Conservation (phyloP, 805 yeast species). For the Cyberlindnera japonica region DNA sequence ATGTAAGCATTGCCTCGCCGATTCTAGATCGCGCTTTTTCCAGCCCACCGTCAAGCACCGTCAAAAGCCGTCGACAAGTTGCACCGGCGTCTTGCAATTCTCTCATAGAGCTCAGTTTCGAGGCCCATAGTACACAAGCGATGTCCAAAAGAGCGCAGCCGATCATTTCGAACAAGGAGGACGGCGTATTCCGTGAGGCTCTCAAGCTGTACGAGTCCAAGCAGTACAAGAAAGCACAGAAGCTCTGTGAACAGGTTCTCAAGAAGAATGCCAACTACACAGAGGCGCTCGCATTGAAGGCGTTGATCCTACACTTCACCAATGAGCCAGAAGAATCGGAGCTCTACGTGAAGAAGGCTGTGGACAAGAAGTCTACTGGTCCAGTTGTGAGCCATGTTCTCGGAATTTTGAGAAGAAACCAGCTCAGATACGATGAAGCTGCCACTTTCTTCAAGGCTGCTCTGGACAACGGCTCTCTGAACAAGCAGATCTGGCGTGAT, state of each 20-base stretch:
- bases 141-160: slow-evolving; percentile 28
- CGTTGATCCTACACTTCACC: slow-evolving; percentile 56
- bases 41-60: too few relatives aligned
- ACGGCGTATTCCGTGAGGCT: slow-evolving; percentile 73
- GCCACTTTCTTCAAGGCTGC: slow-evolving; percentile 75
- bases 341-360: slow-evolving; percentile 55
- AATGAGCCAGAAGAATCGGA: slow-evolving; percentile 64
- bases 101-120: too few relatives aligned
- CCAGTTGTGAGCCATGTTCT: slow-evolving; percentile 80
- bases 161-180: slow-evolving; percentile 53
- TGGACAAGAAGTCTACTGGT: slow-evolving; percentile 54
- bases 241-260: slow-evolving; percentile 67
- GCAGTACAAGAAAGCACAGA: slow-evolving; percentile 83
- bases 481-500: slow-evolving; percentile 78
- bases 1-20: too few relatives aligned
- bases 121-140: too few relatives aligned
- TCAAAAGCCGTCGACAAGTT: too few relatives aligned
- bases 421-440: slow-evolving; percentile 70
- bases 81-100: too few relatives aligned
- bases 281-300: slow-evolving; percentile 83
- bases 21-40: too few relatives aligned
- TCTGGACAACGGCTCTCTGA: slow-evolving; percentile 70
- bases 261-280: slow-evolving; percentile 75
- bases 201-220: slow-evolving; percentile 77
- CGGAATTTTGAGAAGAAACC: slow-evolving; percentile 75